A percentile compares a stretch with the other conserved stretches of the same genome.
These are phyloP conservation scores for Tilletia setariae DNA, from an alignment of 1,284 basidiomycete species.

Conservation along the genomic window DNA sequence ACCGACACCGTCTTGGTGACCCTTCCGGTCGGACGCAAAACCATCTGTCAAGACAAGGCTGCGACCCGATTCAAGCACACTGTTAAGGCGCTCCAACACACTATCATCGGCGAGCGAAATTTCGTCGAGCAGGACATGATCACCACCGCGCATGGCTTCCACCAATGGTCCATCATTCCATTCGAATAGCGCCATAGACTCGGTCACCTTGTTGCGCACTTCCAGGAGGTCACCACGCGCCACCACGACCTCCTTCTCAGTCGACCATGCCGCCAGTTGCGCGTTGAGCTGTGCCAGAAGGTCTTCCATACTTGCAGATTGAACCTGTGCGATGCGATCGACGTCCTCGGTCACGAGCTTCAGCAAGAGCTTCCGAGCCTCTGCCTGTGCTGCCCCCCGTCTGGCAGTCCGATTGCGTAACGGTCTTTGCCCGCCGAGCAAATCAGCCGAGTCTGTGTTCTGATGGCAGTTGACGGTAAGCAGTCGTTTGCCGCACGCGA, in stretches of 20 bases:
- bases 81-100: constrained; percentile 94
- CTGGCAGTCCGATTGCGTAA: constrained; percentile 70
- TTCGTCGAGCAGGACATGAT: constrained; percentile 89
- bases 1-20: constrained; percentile 14
- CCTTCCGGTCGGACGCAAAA: constrained; percentile 22
- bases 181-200: constrained; percentile 75
- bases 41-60: constrained; percentile 77
- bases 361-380: constrained; percentile 42
- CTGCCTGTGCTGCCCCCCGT: constrained; percentile 52
- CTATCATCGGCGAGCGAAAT: constrained; percentile 98
- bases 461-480: constrained; percentile 91
- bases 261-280: constrained; percentile 15
- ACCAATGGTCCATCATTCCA: constrained; percentile 96
- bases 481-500: constrained; percentile 65
- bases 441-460: constrained; percentile 97
- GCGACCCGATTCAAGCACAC: constrained; percentile 85
- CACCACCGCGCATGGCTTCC: constrained; percentile 81
- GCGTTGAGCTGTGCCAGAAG: constrained; percentile 25
- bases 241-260: constrained; percentile 1
- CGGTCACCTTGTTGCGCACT: constrained; percentile 58
- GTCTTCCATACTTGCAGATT: constrained; percentile 19
- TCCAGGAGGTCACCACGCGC: constrained; percentile 54
- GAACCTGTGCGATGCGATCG: background rate
- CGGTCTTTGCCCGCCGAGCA: constrained; percentile 90
- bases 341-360: constrained; percentile 16